Base-by-base conservation (phyloP, 2,329 filamentous ascomycete species). In the Aspergillus tanneri region DNA sequence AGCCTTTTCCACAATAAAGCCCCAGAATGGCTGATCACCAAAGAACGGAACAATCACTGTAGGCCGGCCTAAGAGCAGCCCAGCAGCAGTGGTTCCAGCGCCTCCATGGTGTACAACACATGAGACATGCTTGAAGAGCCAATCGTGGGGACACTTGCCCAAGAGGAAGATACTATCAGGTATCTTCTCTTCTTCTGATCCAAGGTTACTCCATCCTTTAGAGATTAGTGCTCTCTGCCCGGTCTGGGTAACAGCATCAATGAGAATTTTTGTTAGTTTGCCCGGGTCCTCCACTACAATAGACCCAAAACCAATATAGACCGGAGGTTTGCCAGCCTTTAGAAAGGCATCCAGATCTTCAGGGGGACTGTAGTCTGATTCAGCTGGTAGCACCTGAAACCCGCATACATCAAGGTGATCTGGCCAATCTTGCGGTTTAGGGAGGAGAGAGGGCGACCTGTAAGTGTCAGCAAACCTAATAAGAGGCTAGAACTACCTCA, bases 21-120 rank as follows among this genome's bases (percentile, higher is more conserved):
- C 86, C 86, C 86, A 90, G 60, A 89, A 90, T 0, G 84, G 85
- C 64, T 90, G 86, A 58, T 90, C 86, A 1, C 86, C 86, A 63
- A 90, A 93, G 73, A 93, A 93, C 0, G 88, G 88, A 0, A 42
- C 14, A 7, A 42, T 22, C 3, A 42, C 14, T 11, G 39, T 42
- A 16, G 39, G 25, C 9, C 19, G 22, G 10, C 38, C 38, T 11
- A 32, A 16, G 12, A 16, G 19, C 10, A 38, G 21, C n/a, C 39
- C 39, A 10, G 39, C 27, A 6, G n/a, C 16, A 10, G 39, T 42
- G 3, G 39, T 42, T 8, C 39, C 39, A 30, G 39, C 39, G 8
- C 39, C 39, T 12, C 39, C 39, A 21, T 42, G 39, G 25, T 42
- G 39, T 4, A 42, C 25, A 6, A 42, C 39, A 21, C 39, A 42